phyloP scores from a whole-genome alignment of 768 basidiomycete genomes.

The Candolleomyces eurysporus region DNA sequence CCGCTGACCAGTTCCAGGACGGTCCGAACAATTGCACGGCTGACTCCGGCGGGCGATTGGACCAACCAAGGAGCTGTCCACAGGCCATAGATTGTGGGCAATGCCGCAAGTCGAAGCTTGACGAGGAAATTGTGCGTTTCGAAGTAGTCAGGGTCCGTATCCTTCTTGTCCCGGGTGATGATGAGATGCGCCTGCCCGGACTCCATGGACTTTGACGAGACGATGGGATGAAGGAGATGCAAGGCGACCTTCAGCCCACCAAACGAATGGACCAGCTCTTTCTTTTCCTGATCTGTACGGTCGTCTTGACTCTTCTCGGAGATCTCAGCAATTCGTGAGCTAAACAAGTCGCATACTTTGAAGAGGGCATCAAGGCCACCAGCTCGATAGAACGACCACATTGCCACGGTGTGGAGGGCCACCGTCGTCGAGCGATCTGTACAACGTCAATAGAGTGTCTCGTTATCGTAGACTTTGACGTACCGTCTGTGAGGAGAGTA shows the following conservation, averaged over 20 bases:
- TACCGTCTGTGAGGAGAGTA: conserved; percentile 50
- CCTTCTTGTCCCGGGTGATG: conserved; percentile 73
- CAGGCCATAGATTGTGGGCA: conserved; percentile 64
- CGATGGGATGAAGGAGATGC: conserved; percentile 70
- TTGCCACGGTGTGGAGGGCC: conserved; percentile 78
- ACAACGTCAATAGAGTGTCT: conserved; percentile 6
- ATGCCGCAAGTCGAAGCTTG: conserved; percentile 63
- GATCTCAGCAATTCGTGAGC: conserved; percentile 55
- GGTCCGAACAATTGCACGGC: conserved; percentile 70
- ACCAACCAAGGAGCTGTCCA: conserved; percentile 88
- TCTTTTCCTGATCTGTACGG: conserved; percentile 54
- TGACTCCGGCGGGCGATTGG: conserved; percentile 69
- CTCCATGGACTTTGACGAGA: conserved; percentile 81
- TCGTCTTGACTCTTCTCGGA: conserved; percentile 50
- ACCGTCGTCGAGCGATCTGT: conserved; percentile 75
- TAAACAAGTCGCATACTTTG: conserved; percentile 52
- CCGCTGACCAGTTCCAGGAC: conserved; percentile 80
- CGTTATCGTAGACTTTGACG: conserved; percentile 10
- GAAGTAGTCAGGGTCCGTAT: conserved; percentile 76
- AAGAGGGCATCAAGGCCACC: conserved; percentile 74
- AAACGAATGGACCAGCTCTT: conserved; percentile 73
- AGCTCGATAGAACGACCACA: conserved; percentile 67
- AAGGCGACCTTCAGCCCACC: conserved; percentile 80
- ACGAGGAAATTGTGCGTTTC: conserved; percentile 88
- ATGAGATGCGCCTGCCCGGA: conserved; percentile 78